Percentiles rank a stretch among this genome's conserved stretches.
These are phyloP conservation scores for Hortaea werneckii DNA, from an alignment of 2,329 filamentous ascomycete species.

Conservation along the genomic window DNA sequence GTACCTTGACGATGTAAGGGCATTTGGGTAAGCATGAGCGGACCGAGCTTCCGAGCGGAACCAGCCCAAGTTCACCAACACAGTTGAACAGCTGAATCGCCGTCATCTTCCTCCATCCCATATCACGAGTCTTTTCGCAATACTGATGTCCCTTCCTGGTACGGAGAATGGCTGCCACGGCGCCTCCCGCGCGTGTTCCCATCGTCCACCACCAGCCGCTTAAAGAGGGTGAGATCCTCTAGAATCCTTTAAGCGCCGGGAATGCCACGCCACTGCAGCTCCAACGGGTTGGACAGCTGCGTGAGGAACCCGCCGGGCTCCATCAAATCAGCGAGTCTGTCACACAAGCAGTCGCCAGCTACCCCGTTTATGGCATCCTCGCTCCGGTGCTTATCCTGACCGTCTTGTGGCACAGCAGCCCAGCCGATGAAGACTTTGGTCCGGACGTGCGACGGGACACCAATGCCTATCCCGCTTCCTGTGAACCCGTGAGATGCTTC, in stretches of 20 bases:
- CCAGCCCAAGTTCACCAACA: background rate
- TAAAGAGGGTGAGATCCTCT: background rate
- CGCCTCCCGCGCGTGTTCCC: background rate
- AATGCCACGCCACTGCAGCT: background rate
- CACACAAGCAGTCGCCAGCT: background rate
- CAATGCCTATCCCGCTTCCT: background rate
- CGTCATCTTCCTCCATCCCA: background rate
- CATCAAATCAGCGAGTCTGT: background rate
- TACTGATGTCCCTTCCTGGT: background rate
- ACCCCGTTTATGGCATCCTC: no score
- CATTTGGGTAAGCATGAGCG: no score
- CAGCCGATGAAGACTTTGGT: background rate
- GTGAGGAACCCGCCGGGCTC: background rate
- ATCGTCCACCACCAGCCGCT: background rate
- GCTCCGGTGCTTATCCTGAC: no score
- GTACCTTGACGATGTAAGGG: no score
- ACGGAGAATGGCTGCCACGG: background rate
- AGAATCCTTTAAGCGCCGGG: no score
- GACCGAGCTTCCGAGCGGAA: background rate
- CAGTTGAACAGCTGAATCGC: no score
- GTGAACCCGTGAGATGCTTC: background rate
- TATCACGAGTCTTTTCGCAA: background rate
- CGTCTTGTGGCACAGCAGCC: no score
- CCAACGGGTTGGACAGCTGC: background rate
- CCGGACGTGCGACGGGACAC: slow-evolving; percentile 1